Percentiles rank a stretch among this genome's conserved stretches.
Evolutionary conservation across 129 eudicot species (phyloP).

Genomic region (Calendula officinalis): DNA sequence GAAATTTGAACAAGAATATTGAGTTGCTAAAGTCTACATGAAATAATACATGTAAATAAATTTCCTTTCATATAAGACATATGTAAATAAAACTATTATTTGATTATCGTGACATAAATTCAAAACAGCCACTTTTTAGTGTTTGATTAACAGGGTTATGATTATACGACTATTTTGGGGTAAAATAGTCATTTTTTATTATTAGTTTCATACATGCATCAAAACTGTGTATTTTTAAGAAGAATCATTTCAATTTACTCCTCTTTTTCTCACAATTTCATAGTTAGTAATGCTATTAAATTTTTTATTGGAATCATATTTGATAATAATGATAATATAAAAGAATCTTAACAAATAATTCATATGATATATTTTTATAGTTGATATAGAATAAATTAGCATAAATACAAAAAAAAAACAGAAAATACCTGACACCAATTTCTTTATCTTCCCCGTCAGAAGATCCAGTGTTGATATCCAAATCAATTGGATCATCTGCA

Average conservation of each 20-base stretch:
- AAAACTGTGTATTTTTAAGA: background rate
- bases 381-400: background rate
- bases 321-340: background rate
- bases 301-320: background rate
- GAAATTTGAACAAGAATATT: background rate
- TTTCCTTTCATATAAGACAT: background rate
- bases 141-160: background rate
- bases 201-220: background rate
- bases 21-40: slow-evolving; percentile 5
- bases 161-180: background rate
- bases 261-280: slow-evolving; percentile 2
- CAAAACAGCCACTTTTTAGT: background rate
- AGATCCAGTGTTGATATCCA: slow-evolving; percentile 36
- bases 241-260: background rate
- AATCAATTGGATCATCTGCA: slow-evolving; percentile 58
- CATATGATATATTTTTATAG: background rate
- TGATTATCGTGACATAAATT: background rate
- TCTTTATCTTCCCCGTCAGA: slow-evolving; percentile 52
- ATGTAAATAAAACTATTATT: background rate
- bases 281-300: background rate
- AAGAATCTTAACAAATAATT: slow-evolving; percentile 1
- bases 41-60: background rate
- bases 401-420: slow-evolving; percentile 28
- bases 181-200: background rate
- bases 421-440: slow-evolving; percentile 30